phyloP scores from a whole-genome alignment of 495 filamentous ascomycete genomes.

The Hypomontagnella submonticulosa region DNA sequence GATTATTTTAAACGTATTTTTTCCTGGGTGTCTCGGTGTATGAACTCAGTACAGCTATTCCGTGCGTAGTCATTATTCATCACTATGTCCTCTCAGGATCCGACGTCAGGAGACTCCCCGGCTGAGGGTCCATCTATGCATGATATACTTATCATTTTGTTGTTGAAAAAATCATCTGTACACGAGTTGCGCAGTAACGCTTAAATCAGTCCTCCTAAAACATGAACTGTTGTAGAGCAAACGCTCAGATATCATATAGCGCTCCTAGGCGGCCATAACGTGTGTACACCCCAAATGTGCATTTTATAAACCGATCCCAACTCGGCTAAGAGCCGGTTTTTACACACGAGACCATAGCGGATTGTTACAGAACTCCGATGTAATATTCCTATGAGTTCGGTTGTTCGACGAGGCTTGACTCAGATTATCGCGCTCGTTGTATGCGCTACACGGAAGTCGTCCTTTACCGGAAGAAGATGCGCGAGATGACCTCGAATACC shows the following conservation, averaged over 20 bases:
- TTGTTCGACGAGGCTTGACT: background rate
- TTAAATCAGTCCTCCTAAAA: constrained; percentile 19
- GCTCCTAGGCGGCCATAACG: constrained; percentile 26
- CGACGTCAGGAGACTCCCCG: too few relatives aligned
- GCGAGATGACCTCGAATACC: constrained; percentile 79
- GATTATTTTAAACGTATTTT: background rate
- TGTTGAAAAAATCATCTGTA: background rate
- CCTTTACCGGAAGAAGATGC: constrained; percentile 72
- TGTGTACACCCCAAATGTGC: constrained; percentile 6
- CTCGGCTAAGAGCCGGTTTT: background rate
- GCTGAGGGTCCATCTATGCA: too few relatives aligned
- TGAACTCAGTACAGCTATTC: constrained; percentile 1
- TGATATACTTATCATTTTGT: too few relatives aligned
- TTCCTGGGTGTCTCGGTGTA: background rate
- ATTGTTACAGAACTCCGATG: too few relatives aligned
- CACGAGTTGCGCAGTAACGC: constrained; percentile 1
- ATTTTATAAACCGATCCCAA: constrained; percentile 9
- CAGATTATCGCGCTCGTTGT: background rate
- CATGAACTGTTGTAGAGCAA: constrained; percentile 30
- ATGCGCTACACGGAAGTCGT: constrained; percentile 5
- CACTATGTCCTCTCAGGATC: background rate
- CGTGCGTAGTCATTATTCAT: background rate
- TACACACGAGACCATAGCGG: background rate
- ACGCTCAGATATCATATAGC: constrained; percentile 36
- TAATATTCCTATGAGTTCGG: too few relatives aligned